Conservation (phyloP, 1,139 yeast species). For the Wickerhamomyces sp. region DNA sequence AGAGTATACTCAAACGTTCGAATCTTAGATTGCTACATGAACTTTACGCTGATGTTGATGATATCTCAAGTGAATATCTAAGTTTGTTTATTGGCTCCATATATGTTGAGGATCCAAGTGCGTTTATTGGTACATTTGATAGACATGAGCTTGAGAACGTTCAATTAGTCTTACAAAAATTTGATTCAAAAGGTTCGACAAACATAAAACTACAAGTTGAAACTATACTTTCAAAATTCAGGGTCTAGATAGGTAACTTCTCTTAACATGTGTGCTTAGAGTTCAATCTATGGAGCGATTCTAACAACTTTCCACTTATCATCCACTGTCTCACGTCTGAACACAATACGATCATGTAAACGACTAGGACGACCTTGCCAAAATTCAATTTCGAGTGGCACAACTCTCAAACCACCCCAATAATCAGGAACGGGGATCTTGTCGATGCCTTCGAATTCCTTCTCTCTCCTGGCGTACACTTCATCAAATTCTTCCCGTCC, state of each 20-base stretch:
- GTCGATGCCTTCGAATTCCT: conserved; percentile 55
- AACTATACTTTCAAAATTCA: conserved; percentile 4
- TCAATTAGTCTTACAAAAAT: conserved; percentile 6
- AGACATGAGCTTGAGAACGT: conserved; percentile 5
- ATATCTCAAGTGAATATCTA: conserved; percentile 6
- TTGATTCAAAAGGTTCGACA: conserved; percentile 6
- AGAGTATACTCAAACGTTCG: not conserved
- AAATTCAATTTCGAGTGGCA: conserved; percentile 88
- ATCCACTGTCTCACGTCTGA: conserved; percentile 47
- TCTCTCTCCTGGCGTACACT: conserved; percentile 40
- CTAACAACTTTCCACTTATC: conserved; percentile 60
- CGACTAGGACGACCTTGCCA: conserved; percentile 96
- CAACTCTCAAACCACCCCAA: conserved; percentile 93
- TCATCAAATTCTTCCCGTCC: conserved; percentile 60
- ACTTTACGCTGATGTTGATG: conserved; percentile 1
- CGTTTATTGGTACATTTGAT: conserved; percentile 1
- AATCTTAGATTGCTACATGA: conserved; percentile 3
- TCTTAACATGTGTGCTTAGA: no score
- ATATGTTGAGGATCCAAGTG: not conserved
- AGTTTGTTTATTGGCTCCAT: conserved; percentile 9
- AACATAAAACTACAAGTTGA: conserved; percentile 6
- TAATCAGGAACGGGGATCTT: conserved; percentile 84
- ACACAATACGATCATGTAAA: conserved; percentile 85
- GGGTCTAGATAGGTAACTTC: conserved; percentile 1
- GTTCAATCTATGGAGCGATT: conserved; percentile 68